phyloP scores from a whole-genome alignment of 805 yeast species.

The Maudiozyma saulgeensis region DNA sequence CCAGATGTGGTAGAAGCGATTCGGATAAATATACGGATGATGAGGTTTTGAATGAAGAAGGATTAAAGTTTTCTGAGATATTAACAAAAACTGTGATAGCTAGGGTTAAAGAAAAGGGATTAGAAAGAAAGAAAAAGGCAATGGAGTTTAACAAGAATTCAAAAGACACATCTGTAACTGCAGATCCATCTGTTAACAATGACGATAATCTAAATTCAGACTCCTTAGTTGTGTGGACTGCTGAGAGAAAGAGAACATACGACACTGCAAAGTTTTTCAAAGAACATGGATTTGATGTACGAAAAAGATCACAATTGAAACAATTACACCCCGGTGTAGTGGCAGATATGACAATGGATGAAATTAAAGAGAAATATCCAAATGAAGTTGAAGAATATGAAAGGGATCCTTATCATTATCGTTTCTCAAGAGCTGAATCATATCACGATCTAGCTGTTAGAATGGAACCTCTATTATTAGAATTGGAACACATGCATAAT shows the following conservation, averaged over 20 bases:
- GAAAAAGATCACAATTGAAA: constrained; percentile 73
- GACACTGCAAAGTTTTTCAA: constrained; percentile 68
- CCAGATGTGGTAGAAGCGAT: constrained; percentile 55
- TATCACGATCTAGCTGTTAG: constrained; percentile 94
- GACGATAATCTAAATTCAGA: not conserved
- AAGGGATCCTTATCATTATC: constrained; percentile 83
- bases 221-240: constrained; percentile 67
- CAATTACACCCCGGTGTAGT: constrained; percentile 86
- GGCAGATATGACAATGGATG: constrained; percentile 55
- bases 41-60: constrained; percentile 72
- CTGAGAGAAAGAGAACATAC: constrained; percentile 74
- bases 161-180: not conserved
- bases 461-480: constrained; percentile 84
- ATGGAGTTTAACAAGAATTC: not conserved
- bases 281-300: constrained; percentile 50
- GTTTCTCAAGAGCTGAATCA: constrained; percentile 87
- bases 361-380: constrained; percentile 53
- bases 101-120: constrained; percentile 23
- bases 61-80: constrained; percentile 54
- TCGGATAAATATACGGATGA: constrained; percentile 57
- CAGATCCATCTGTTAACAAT: not conserved
- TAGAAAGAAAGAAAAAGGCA: constrained; percentile 2
- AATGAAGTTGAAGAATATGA: constrained; percentile 56
- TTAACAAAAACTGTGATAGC: constrained; percentile 48
- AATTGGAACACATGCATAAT: constrained; percentile 84